These are phyloP conservation scores for Vickermania ingenoplastis DNA, from an alignment of 208 protist genomes.

Conservation along the genomic window DNA sequence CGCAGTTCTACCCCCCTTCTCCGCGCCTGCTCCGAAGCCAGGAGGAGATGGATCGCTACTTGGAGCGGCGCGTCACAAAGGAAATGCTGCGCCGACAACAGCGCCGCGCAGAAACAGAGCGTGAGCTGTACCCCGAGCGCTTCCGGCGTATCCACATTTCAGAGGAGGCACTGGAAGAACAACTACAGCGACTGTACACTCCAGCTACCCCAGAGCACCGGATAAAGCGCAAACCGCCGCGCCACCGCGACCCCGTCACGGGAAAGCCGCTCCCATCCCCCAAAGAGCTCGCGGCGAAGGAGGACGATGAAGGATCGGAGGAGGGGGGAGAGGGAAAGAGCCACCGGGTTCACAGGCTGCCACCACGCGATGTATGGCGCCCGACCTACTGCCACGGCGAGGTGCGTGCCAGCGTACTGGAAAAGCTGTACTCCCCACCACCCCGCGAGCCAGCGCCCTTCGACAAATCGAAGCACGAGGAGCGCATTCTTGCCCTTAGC, in stretches of 20 bases:
- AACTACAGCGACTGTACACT: slow-evolving; percentile 67
- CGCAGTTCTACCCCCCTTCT: slow-evolving; percentile 31
- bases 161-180: slow-evolving; percentile 21
- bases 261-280: not conserved
- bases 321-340: not conserved
- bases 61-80: slow-evolving; percentile 44
- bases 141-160: slow-evolving; percentile 12
- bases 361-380: not conserved
- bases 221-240: not conserved
- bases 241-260: not conserved
- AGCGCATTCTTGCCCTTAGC: not conserved
- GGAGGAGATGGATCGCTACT: slow-evolving; percentile 52
- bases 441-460: slow-evolving; percentile 1
- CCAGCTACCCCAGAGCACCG: slow-evolving; percentile 7
- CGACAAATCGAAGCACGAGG: not conserved
- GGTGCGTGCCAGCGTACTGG: not conserved
- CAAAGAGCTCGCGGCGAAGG: not conserved
- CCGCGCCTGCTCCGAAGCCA: slow-evolving; percentile 33
- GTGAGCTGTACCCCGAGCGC: slow-evolving; percentile 43
- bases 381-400: not conserved
- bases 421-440: not conserved
- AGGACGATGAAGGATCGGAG: not conserved
- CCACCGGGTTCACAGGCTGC: too few relatives aligned
- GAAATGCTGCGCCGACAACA: slow-evolving; percentile 69
- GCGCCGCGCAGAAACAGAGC: slow-evolving; percentile 34